Evolutionary conservation across 176 grass and related monocot species (phyloP).

Genomic region (Eremochloa ophiuroides): DNA sequence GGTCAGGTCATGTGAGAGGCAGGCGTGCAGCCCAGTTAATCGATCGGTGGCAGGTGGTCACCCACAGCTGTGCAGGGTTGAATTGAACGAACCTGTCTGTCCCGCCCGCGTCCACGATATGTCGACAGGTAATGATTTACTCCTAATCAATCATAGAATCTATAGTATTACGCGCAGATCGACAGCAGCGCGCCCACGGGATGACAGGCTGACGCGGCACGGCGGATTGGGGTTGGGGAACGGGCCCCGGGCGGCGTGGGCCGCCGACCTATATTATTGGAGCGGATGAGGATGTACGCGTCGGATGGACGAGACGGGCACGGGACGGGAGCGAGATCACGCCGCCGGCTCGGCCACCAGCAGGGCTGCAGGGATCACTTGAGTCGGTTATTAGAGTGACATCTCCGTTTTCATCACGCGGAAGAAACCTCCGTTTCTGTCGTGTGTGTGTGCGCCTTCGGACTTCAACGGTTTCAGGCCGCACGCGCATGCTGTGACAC

Average conservation of each 20-base stretch:
- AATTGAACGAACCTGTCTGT: not conserved
- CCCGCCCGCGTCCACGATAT: no score
- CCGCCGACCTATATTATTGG: no score
- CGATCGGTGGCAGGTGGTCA: not conserved
- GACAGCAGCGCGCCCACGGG: slow-evolving; percentile 8
- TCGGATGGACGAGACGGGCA: no score
- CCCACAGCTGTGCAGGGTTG: not conserved
- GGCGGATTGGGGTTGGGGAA: not conserved
- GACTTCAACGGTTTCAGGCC: no score
- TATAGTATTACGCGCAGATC: not conserved
- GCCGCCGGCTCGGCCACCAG: not conserved
- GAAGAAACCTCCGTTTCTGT: not conserved
- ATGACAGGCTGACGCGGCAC: not conserved
- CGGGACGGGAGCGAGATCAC: not conserved
- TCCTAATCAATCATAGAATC: not conserved
- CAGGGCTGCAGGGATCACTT: not conserved
- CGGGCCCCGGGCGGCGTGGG: not conserved
- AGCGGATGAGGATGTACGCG: not conserved
- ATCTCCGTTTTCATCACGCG: not conserved
- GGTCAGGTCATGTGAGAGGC: no score
- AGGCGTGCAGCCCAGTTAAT: no score
- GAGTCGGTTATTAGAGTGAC: not conserved
- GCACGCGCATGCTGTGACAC: not conserved
- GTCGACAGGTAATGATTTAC: not conserved
- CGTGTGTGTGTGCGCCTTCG: not conserved